Evolutionary conservation across 306 rosid species (phyloP).

Genomic region (Cucumis melo): DNA sequence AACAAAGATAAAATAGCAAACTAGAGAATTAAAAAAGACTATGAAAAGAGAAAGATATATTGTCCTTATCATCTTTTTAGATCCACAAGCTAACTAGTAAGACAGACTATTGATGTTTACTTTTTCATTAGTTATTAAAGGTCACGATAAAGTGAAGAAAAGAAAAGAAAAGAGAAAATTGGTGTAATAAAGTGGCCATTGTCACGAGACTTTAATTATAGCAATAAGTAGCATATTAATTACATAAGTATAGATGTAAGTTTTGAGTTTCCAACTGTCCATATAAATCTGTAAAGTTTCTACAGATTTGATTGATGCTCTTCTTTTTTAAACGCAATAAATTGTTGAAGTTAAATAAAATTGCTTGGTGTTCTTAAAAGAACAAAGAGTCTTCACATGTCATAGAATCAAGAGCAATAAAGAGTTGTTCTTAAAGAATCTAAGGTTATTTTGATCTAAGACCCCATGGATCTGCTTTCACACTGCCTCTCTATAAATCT

Average conservation of each 20-base stretch:
- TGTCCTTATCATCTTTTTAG: slow-evolving; percentile 1
- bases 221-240: not conserved
- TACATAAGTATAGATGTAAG: not conserved
- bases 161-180: not conserved
- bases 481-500: not conserved
- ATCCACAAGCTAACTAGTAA: not conserved
- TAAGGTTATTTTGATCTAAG: not conserved
- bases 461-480: not conserved
- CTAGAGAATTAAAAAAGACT: not conserved
- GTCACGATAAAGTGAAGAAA: not conserved
- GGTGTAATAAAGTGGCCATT: not conserved
- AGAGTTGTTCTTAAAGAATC: not conserved
- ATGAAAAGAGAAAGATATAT: not conserved
- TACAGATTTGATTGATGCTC: not conserved
- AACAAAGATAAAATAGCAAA: not conserved
- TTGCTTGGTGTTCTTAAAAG: not conserved
- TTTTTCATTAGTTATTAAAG: not conserved
- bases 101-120: not conserved
- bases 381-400: not conserved
- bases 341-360: not conserved
- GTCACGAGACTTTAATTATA: not conserved
- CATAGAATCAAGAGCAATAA: not conserved
- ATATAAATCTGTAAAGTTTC: not conserved
- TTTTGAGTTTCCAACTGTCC: not conserved
- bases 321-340: not conserved